Evolutionary conservation across 345 rosid genomes (phyloP), one percentile per base, ranked within the genome.

Genomic region (Rhodamnia rubescens): DNA sequence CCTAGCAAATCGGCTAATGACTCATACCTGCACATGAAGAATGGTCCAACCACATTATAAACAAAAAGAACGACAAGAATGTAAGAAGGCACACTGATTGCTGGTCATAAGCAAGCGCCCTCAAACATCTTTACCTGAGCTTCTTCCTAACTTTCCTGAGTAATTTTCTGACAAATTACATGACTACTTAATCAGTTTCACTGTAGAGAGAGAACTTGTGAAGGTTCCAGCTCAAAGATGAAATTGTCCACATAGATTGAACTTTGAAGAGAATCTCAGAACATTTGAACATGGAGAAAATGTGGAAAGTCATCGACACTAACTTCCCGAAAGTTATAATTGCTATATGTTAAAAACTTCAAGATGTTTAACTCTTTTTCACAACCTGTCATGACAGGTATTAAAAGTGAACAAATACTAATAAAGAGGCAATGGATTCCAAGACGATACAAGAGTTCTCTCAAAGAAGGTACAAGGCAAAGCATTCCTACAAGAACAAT

Each of bases 1-100:
- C 99, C 99, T 29, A 96, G 93, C 90, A 96, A 80, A 92, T 87
- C 81, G 74, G 91, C 91, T 74, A 93, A 90, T 32, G 98, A 98
- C 83, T 96, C 99, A 87, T 93, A 94, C 99, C 98, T 95, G 92
- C 89, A 94, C 20, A 21, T 29, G 36, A 8, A 69, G 54, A 49
- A 51, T 16, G 32, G 74, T 61, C 53, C 53, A 69, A 32, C 40
- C 24, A 22, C 53, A 29, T 69, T 26, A 5, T 50, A 26, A 44
- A 52, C 3, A 84, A 50, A 53, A 58, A 61, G 53, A 40, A 80
- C 4, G 53, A 61, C 27, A 74, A 64, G 47, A 49, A n/a, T 49
- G 18, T 51, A 27, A 32, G 22, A 64, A 64, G 75, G 75, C 22
- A 64, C 42, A 15, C 75, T 32, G 75, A 64, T 64, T 15, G 40